Evolutionary conservation across 768 basidiomycete species (phyloP).

Genomic region (Cyclocybe cylindracea): DNA sequence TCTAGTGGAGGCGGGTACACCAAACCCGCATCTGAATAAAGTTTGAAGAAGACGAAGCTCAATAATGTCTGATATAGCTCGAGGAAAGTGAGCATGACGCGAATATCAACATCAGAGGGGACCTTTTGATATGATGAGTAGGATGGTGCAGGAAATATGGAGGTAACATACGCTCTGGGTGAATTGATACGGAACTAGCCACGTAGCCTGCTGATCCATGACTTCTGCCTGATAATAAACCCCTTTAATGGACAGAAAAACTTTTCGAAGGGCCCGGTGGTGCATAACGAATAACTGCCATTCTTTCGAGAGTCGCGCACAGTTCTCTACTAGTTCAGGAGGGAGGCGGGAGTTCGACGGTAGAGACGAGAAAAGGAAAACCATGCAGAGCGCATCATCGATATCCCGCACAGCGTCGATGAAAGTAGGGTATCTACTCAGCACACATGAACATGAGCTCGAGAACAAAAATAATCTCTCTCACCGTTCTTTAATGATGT

Average conservation of each 20-base stretch:
- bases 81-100: constrained; percentile 97
- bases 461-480: constrained; percentile 16
- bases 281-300: constrained; percentile 98
- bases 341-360: constrained; percentile 86
- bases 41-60: constrained; percentile 95
- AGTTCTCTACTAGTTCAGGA: constrained; percentile 85
- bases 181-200: constrained; percentile 98
- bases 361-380: constrained; percentile 88
- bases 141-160: constrained; percentile 6
- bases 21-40: constrained; percentile 92
- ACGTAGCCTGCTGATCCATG: constrained; percentile 89
- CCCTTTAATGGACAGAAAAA: constrained; percentile 96
- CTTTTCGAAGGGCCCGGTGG: constrained; percentile 79
- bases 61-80: constrained; percentile 97
- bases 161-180: constrained; percentile 76
- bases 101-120: constrained; percentile 93
- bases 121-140: constrained; percentile 50
- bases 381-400: constrained; percentile 95
- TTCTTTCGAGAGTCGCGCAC: constrained; percentile 86
- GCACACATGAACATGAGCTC: not conserved
- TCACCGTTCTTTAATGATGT: constrained; percentile 96
- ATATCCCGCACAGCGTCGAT: constrained; percentile 94
- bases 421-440: constrained; percentile 92
- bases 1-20: constrained; percentile 96
- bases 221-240: constrained; percentile 97